Evolutionary conservation across 2,329 filamentous ascomycete genomes (phyloP).

Genomic region (Huntiella abstrusa): DNA sequence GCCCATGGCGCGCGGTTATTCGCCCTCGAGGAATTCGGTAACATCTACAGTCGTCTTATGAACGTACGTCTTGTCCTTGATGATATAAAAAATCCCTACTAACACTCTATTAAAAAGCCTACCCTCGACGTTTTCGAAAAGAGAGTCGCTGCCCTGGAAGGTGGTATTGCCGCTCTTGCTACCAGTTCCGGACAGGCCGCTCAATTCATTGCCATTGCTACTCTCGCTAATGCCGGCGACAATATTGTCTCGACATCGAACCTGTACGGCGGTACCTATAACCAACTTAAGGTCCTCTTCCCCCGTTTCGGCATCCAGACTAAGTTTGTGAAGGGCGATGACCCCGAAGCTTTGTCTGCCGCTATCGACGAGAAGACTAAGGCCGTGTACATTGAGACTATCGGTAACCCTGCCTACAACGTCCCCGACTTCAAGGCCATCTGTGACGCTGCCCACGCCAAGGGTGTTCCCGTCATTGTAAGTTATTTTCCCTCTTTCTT

Average conservation of each 20-base stretch:
- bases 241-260: slow-evolving; percentile 87
- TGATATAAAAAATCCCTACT: not conserved
- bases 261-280: slow-evolving; percentile 89
- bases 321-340: slow-evolving; percentile 73
- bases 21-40: slow-evolving; percentile 88
- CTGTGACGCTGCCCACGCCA: slow-evolving; percentile 54
- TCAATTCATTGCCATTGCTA: slow-evolving; percentile 74
- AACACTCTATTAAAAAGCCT: slow-evolving; percentile 32
- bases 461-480: slow-evolving; percentile 46
- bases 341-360: slow-evolving; percentile 56
- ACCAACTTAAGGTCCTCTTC: slow-evolving; percentile 85
- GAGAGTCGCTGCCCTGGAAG: slow-evolving; percentile 86
- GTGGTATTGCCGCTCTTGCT: slow-evolving; percentile 71
- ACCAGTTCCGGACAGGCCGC: slow-evolving; percentile 75
- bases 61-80: slow-evolving; percentile 39
- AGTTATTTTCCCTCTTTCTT: slow-evolving; percentile 14
- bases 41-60: slow-evolving; percentile 95
- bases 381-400: slow-evolving; percentile 78
- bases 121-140: slow-evolving; percentile 95
- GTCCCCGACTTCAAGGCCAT: slow-evolving; percentile 81
- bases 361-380: slow-evolving; percentile 88
- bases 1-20: slow-evolving; percentile 90
- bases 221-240: slow-evolving; percentile 73
- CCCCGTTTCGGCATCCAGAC: slow-evolving; percentile 73
- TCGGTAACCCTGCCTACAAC: slow-evolving; percentile 88